Evolutionary conservation across 2,329 filamentous ascomycete genomes (phyloP).

Genomic region (Venturia oleaginea): DNA sequence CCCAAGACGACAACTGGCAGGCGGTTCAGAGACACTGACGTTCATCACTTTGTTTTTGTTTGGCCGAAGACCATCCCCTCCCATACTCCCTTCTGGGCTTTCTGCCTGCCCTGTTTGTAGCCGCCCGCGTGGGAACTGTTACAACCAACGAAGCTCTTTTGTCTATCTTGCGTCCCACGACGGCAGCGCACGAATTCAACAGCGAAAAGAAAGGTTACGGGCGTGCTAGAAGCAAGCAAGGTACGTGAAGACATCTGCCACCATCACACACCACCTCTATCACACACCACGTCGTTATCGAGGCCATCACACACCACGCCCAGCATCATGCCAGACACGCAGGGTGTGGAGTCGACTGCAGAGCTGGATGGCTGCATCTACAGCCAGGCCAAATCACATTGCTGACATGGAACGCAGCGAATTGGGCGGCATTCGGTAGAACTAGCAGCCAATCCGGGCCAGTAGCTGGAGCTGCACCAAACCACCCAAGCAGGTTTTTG

Average conservation of each 20-base stretch:
- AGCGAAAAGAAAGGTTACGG: too few species aligned
- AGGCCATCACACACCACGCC: neutral
- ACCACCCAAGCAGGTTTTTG: neutral
- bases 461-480: neutral
- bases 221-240: neutral
- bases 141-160: neutral
- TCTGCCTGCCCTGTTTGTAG: neutral
- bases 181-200: too few species aligned
- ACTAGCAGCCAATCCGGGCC: neutral
- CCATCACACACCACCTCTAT: too few species aligned
- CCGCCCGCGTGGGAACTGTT: constrained; percentile 1
- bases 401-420: constrained; percentile 6
- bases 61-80: neutral
- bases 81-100: neutral
- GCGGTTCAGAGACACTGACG: constrained; percentile 2
- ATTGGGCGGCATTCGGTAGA: neutral
- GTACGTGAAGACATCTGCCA: neutral
- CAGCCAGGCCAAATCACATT: neutral
- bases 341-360: neutral
- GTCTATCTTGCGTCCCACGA: neutral
- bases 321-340: neutral
- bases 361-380: neutral
- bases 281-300: neutral
- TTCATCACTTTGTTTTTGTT: neutral
- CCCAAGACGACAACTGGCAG: neutral